Conservation (phyloP, 495 filamentous ascomycete genomes). For the Rhizodiscina lignyota region DNA sequence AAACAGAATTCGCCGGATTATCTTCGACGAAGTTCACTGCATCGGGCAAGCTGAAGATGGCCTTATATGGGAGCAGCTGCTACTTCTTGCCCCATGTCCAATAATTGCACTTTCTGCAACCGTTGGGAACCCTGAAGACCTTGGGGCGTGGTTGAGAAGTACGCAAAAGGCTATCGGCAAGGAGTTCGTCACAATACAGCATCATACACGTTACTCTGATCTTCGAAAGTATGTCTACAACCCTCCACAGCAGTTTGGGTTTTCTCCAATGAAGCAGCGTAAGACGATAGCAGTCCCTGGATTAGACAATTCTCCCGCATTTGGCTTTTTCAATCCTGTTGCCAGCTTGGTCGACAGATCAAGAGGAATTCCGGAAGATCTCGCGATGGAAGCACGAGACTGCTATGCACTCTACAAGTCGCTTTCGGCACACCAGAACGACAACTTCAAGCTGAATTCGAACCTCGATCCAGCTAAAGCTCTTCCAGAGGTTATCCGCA, state of each 20-base stretch:
- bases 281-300: conserved; percentile 25
- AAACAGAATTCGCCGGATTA: conserved; percentile 48
- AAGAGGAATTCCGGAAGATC: conserved; percentile 43
- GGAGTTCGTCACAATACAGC: conserved; percentile 46
- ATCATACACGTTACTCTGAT: conserved; percentile 54
- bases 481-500: conserved; percentile 29
- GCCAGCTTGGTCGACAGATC: conserved; percentile 40
- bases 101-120: conserved; percentile 72
- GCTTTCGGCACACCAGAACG: conserved; percentile 37
- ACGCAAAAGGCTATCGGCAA: conserved; percentile 40
- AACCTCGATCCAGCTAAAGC: conserved; percentile 29
- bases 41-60: conserved; percentile 67
- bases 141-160: conserved; percentile 45
- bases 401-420: conserved; percentile 44
- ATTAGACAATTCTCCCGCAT: conserved; percentile 31
- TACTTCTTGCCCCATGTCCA: conserved; percentile 56
- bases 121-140: conserved; percentile 57
- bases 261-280: conserved; percentile 35
- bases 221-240: conserved; percentile 51
- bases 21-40: conserved; percentile 73
- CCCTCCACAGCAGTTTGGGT: conserved; percentile 33
- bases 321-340: conserved; percentile 54
- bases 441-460: conserved; percentile 18
- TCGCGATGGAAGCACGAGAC: conserved; percentile 53
- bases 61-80: conserved; percentile 64